Percentiles rank a stretch among this genome's conserved stretches.
phyloP scores from a whole-genome alignment of 2,329 filamentous ascomycete species.

The Colletotrichum agaves region DNA sequence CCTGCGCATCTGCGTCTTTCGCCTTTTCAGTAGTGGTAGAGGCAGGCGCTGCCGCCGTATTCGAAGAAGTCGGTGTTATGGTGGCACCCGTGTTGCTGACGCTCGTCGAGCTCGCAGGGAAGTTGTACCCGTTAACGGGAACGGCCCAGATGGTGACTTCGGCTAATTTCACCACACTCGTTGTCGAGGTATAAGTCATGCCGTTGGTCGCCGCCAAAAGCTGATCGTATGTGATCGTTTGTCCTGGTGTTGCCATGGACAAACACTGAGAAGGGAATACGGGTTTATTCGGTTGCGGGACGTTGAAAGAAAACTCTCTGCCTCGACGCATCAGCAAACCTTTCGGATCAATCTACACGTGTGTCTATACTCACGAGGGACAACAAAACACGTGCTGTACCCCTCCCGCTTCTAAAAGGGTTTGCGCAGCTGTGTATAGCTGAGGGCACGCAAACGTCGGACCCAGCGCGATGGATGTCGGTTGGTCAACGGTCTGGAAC shows the following conservation, averaged over 20 bases:
- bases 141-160: constrained; percentile 1
- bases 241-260: constrained; percentile 1
- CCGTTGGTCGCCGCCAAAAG: neutral
- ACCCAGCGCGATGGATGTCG: constrained; percentile 2
- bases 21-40: neutral
- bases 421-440: neutral
- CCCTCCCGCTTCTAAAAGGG: neutral
- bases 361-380: neutral
- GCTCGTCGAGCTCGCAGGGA: neutral
- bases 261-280: neutral
- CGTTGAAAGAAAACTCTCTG: neutral
- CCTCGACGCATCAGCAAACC: neutral
- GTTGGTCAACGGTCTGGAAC: neutral
- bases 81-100: neutral
- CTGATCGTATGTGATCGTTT: neutral
- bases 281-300: neutral
- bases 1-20: neutral
- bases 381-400: neutral
- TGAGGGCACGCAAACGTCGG: neutral
- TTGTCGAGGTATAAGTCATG: neutral
- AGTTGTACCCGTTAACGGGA: constrained; percentile 1
- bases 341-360: neutral
- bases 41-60: neutral
- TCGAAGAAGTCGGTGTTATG: neutral
- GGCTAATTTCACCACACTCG: neutral